Percentiles rank a stretch among this genome's conserved stretches.
Conservation (phyloP, 306 rosid species). For the Malus asiatica region DNA sequence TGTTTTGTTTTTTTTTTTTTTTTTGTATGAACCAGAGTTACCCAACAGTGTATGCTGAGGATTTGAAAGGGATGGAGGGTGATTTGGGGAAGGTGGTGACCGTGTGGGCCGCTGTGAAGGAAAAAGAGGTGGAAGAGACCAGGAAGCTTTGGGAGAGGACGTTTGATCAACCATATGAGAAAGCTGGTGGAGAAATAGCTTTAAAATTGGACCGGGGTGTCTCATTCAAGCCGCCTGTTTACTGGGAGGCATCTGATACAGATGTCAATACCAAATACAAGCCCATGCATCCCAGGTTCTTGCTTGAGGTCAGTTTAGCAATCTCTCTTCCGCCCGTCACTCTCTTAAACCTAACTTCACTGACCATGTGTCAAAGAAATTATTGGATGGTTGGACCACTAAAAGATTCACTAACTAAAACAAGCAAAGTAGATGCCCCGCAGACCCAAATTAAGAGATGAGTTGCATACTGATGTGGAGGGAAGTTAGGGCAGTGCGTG, state of each 20-base stretch:
- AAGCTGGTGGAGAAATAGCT: slow-evolving; percentile 71
- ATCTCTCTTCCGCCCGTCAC: not conserved
- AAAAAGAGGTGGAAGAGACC: slow-evolving; percentile 58
- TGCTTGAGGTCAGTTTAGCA: slow-evolving; percentile 60
- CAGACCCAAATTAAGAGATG: not conserved
- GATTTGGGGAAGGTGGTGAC: slow-evolving; percentile 51
- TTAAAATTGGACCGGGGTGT: slow-evolving; percentile 21
- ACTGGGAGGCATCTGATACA: slow-evolving; percentile 55
- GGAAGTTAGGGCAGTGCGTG: too few relatives aligned
- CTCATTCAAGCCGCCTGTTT: slow-evolving; percentile 31
- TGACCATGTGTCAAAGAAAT: not conserved
- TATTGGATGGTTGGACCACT: not conserved
- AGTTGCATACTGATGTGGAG: not conserved
- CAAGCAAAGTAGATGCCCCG: not conserved
- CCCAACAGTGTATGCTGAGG: slow-evolving; percentile 72
- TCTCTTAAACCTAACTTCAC: not conserved
- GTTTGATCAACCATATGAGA: slow-evolving; percentile 80
- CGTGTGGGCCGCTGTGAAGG: slow-evolving; percentile 38
- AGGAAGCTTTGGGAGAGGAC: slow-evolving; percentile 65
- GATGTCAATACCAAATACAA: slow-evolving; percentile 74
- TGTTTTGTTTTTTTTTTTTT: not conserved
- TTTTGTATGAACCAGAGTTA: slow-evolving; percentile 51
- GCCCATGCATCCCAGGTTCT: slow-evolving; percentile 66
- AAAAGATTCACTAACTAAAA: not conserved
- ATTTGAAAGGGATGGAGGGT: slow-evolving; percentile 53